Percentiles rank a stretch among this genome's conserved stretches.
Conservation (phyloP, 2,329 filamentous ascomycete species). For the Aureobasidium lini region DNA sequence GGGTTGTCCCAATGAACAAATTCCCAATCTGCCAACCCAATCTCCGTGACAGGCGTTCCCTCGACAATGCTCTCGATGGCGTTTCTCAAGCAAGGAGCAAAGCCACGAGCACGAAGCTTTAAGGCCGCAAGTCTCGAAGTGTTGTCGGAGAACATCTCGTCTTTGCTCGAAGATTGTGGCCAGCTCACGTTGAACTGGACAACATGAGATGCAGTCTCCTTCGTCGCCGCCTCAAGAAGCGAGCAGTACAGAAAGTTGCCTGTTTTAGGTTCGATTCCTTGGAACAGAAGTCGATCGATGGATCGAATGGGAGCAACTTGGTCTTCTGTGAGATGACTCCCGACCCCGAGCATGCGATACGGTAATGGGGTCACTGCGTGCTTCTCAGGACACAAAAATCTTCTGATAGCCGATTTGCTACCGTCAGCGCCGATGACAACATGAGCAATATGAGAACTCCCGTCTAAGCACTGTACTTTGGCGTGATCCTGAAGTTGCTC, state of each 20-base stretch:
- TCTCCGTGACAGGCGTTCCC: neutral
- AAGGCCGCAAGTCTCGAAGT: neutral
- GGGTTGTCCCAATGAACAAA: neutral
- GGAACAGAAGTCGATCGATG: neutral
- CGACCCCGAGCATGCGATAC: neutral
- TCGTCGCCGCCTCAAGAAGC: neutral
- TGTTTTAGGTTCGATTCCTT: neutral
- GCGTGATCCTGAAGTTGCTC: neutral
- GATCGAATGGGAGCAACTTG: neutral
- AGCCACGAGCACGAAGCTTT: neutral
- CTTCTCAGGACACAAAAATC: conserved; percentile 6
- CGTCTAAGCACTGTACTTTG: neutral
- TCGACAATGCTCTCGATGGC: neutral
- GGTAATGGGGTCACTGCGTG: neutral
- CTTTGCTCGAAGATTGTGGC: neutral
- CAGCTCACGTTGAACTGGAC: neutral
- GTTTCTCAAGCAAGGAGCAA: neutral
- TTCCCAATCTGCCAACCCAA: neutral
- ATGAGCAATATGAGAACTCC: neutral
- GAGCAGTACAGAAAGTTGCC: neutral
- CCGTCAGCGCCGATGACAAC: conserved; percentile 1
- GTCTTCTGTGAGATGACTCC: neutral
- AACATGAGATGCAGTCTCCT: neutral
- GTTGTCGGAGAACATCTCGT: neutral
- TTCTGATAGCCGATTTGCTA: neutral